Conservation (phyloP, 2,329 filamentous ascomycete genomes). For the Fusarium brevicatenulatum region DNA sequence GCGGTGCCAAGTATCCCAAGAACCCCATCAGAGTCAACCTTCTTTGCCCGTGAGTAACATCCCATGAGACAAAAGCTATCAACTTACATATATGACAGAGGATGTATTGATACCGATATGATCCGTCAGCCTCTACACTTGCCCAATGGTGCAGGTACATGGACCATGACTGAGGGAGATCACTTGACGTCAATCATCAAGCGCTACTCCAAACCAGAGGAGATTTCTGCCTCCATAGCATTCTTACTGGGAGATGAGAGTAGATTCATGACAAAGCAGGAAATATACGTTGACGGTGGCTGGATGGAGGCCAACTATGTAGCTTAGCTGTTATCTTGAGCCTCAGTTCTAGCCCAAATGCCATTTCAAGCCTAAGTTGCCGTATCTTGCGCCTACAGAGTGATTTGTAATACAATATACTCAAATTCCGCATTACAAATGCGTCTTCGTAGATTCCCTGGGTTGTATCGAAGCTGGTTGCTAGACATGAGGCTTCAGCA, state of each 20-base stretch:
- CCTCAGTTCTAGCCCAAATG: too few relatives aligned
- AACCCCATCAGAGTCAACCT: constrained; percentile 42
- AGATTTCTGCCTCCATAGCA: constrained; percentile 45
- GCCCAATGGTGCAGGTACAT: constrained; percentile 37
- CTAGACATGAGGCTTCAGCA: neutral
- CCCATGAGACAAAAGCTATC: rapidly evolving
- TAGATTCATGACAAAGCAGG: constrained; percentile 46
- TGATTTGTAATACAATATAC: neutral
- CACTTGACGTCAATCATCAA: constrained; percentile 43
- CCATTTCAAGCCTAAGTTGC: too few relatives aligned
- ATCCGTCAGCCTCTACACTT: constrained; percentile 42
- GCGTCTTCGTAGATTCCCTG: rapidly evolving
- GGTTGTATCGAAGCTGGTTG: too few relatives aligned
- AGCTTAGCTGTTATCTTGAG: neutral
- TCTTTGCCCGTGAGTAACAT: constrained; percentile 32
- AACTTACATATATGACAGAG: constrained; percentile 4
- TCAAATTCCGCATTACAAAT: neutral
- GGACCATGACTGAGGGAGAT: constrained; percentile 42
- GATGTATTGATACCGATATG: constrained; percentile 46
- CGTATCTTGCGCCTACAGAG: rapidly evolving
- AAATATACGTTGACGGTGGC: constrained; percentile 46
- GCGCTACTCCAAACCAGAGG: constrained; percentile 43
- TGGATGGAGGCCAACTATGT: constrained; percentile 44
- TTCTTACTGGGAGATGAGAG: constrained; percentile 48
- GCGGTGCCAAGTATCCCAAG: constrained; percentile 40